Conservation (phyloP, 139 green algal genomes). For the Coelastrella sp. region DNA sequence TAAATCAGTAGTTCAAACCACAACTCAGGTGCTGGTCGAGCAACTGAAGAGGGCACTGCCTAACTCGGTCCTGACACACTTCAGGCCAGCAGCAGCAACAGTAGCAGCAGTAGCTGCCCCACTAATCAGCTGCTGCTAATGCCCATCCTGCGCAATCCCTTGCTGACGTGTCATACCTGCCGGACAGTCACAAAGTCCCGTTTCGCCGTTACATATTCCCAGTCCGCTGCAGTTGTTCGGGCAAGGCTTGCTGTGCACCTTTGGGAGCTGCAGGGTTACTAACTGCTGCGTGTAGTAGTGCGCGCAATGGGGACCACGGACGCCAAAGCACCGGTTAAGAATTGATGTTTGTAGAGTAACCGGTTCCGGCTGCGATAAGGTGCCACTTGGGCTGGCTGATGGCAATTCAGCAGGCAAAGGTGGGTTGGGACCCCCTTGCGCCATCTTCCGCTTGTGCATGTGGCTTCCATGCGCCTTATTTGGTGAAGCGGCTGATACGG, state of each 20-base stretch:
- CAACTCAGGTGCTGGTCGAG: too few species aligned
- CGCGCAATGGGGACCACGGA: constrained; percentile 31
- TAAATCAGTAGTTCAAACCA: too few species aligned
- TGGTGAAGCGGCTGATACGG: background rate
- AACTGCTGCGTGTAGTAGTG: constrained; percentile 17
- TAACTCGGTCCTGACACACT: too few species aligned
- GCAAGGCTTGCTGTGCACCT: constrained; percentile 38
- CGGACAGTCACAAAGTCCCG: constrained; percentile 66
- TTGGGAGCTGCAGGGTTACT: background rate
- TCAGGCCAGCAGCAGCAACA: background rate
- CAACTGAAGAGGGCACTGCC: too few species aligned
- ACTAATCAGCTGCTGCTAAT: background rate
- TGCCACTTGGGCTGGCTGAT: background rate
- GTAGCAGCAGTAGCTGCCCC: constrained; percentile 13
- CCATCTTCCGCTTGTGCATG: background rate
- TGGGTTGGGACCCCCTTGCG: background rate
- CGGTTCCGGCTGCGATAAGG: background rate
- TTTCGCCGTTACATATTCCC: constrained; percentile 70
- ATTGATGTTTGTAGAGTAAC: background rate
- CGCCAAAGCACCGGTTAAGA: constrained; percentile 6
- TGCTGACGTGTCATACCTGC: constrained; percentile 42
- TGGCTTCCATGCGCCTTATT: background rate
- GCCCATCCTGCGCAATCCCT: background rate
- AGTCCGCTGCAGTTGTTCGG: constrained; percentile 59
- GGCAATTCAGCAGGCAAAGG: background rate